Evolutionary conservation across 306 rosid species (phyloP).

Genomic region (Inga leiocalycina): DNA sequence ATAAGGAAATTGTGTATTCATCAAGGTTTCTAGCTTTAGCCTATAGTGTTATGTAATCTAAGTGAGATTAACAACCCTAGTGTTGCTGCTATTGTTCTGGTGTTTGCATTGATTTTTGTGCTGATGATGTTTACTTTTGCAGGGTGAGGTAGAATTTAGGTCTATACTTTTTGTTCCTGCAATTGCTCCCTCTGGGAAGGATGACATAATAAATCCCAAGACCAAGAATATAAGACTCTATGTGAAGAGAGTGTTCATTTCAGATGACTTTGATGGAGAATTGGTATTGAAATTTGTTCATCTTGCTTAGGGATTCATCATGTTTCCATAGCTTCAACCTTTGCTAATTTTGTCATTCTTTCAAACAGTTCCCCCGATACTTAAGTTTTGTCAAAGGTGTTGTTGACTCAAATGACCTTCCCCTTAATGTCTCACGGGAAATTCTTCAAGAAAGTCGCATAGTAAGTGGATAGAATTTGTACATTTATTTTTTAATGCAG

Average conservation of each 20-base stretch:
- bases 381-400: slow-evolving; percentile 95
- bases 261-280: slow-evolving; percentile 98
- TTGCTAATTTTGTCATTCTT: slow-evolving; percentile 33
- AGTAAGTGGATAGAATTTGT: slow-evolving; percentile 49
- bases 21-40: not conserved
- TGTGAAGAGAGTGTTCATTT: slow-evolving; percentile 95
- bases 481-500: not conserved
- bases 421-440: slow-evolving; percentile 97
- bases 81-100: slow-evolving; percentile 5
- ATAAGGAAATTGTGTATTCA: not conserved
- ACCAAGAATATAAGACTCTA: slow-evolving; percentile 94
- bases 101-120: slow-evolving; percentile 28
- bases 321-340: slow-evolving; percentile 13
- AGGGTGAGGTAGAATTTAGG: slow-evolving; percentile 98
- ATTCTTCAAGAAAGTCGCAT: slow-evolving; percentile 98
- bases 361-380: slow-evolving; percentile 85
- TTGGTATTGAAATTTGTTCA: slow-evolving; percentile 58
- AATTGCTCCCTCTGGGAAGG: slow-evolving; percentile 72
- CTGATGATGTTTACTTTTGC: slow-evolving; percentile 37
- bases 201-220: slow-evolving; percentile 83
- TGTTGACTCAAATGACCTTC: slow-evolving; percentile 96
- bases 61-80: slow-evolving; percentile 8
- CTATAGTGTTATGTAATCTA: not conserved
- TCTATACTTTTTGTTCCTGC: slow-evolving; percentile 95
- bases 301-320: slow-evolving; percentile 2